phyloP scores from a whole-genome alignment of 2,329 filamentous ascomycete genomes.

The Colletotrichum nymphaeae region DNA sequence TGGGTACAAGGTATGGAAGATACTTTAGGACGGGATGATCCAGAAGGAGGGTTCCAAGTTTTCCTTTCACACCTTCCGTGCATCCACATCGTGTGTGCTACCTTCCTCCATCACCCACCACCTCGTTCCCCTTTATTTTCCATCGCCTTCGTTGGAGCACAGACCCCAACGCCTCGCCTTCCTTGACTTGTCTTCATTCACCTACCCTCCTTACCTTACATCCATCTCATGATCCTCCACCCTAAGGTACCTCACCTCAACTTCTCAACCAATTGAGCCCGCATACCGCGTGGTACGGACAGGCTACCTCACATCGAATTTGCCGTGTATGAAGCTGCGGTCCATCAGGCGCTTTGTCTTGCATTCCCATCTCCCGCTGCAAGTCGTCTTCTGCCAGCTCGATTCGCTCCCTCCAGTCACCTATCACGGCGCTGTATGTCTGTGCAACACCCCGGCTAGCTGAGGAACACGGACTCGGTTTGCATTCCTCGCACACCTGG shows the following conservation, averaged over 20 bases:
- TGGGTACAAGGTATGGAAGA: no score
- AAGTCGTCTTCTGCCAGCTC: background rate
- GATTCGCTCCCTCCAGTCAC: no score
- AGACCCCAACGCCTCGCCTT: background rate
- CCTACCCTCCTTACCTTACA: background rate
- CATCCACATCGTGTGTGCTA: slow-evolving; percentile 21
- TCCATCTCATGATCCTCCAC: no score
- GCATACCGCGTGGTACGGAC: background rate
- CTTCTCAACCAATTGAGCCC: background rate
- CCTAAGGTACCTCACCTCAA: background rate
- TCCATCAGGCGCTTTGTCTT: background rate
- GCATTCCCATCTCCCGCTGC: background rate
- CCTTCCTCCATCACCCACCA: background rate
- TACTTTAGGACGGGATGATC: slow-evolving; percentile 6
- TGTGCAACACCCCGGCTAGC: background rate
- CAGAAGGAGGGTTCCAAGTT: slow-evolving; percentile 19
- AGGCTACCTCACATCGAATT: no score
- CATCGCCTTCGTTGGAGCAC: background rate
- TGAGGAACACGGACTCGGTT: background rate
- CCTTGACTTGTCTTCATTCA: background rate
- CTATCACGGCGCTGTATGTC: background rate
- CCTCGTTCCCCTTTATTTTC: background rate
- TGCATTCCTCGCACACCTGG: background rate
- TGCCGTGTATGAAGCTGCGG: background rate
- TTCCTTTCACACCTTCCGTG: slow-evolving; percentile 24